phyloP scores from a whole-genome alignment of 352 stramenopile genomes.

The Globisporangium rhizosaccharum region DNA sequence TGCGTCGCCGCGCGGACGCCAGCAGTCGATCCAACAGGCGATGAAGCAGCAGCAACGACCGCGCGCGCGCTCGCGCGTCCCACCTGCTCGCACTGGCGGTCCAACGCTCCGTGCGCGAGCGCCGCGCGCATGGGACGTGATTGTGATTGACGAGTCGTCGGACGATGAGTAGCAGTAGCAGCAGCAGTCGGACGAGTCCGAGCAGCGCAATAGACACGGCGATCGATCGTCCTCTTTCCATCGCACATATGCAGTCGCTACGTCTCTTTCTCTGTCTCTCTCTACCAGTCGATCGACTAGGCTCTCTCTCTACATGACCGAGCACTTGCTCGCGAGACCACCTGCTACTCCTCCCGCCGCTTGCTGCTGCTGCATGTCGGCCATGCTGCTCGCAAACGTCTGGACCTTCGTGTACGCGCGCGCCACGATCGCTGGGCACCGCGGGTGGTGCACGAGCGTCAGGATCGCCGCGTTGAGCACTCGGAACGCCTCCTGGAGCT shows the following conservation, averaged over 20 bases:
- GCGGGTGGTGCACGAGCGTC: slow-evolving; percentile 54
- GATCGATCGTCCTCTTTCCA: neutral
- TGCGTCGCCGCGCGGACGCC: slow-evolving; percentile 16
- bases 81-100: neutral
- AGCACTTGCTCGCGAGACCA: slow-evolving; percentile 47
- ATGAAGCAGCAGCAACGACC: slow-evolving; percentile 8
- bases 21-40: slow-evolving; percentile 20
- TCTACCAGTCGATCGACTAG: neutral
- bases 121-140: slow-evolving; percentile 58
- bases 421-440: slow-evolving; percentile 51
- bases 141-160: slow-evolving; percentile 76
- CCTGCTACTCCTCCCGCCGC: slow-evolving; percentile 19
- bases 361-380: slow-evolving; percentile 42
- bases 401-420: slow-evolving; percentile 66
- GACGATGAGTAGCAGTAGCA: slow-evolving; percentile 22
- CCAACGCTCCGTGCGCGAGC: slow-evolving; percentile 13
- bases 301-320: slow-evolving; percentile 52
- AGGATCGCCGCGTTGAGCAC: slow-evolving; percentile 60
- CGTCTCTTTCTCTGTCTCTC: neutral
- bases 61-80: neutral
- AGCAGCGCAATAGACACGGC: no score
- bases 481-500: slow-evolving; percentile 80
- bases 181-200: neutral
- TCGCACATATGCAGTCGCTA: neutral
- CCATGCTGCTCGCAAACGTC: slow-evolving; percentile 63